phyloP scores from a whole-genome alignment of 169 alveolate genomes.

The Plasmodium cynomolgi region DNA sequence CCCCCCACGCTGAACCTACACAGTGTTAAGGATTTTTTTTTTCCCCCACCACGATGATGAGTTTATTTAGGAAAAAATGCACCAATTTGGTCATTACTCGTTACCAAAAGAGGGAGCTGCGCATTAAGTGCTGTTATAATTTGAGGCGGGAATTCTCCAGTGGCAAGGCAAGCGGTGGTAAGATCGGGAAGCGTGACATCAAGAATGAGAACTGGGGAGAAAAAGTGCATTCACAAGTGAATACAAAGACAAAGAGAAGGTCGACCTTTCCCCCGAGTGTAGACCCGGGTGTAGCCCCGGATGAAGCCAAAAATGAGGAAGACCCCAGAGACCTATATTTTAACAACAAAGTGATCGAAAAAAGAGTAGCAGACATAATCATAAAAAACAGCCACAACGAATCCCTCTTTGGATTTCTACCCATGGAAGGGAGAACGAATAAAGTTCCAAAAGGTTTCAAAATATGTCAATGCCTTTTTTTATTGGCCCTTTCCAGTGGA shows the following conservation, averaged over 20 bases:
- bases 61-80: not conserved
- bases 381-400: slow-evolving; percentile 67
- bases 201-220: not conserved
- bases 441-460: slow-evolving; percentile 57
- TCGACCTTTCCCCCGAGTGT: not conserved
- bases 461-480: slow-evolving; percentile 39
- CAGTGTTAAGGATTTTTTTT: not conserved
- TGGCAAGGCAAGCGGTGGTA: not conserved
- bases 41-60: slow-evolving; percentile 12
- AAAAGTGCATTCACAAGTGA: not conserved
- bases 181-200: not conserved
- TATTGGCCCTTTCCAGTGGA: slow-evolving; percentile 49
- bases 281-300: not conserved
- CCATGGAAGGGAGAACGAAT: slow-evolving; percentile 74
- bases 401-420: slow-evolving; percentile 50
- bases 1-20: not conserved
- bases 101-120: not conserved
- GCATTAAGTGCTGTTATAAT: not conserved
- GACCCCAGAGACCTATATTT: slow-evolving; percentile 49
- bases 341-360: slow-evolving; percentile 42
- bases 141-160: not conserved
- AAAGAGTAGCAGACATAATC: slow-evolving; percentile 47
- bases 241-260: not conserved
- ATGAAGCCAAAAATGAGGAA: not conserved
- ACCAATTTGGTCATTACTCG: not conserved